Percentiles rank a stretch among this genome's conserved stretches.
phyloP scores from a whole-genome alignment of 164 flowering plant genomes.

The Malania oleifera region DNA sequence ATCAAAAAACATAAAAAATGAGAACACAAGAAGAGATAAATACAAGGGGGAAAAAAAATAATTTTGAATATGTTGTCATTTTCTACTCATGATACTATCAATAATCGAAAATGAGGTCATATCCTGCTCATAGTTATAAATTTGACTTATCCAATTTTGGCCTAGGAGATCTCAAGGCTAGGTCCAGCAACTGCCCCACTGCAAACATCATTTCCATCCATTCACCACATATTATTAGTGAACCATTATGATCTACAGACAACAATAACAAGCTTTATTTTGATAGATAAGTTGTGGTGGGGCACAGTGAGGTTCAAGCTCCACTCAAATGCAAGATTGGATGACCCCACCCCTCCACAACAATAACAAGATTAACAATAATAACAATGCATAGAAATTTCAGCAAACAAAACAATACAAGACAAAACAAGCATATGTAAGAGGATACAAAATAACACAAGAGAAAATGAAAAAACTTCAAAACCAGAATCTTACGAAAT shows the following conservation, averaged over 20 bases:
- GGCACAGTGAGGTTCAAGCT: too few species aligned
- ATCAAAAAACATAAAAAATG: neutral
- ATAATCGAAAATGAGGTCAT: neutral
- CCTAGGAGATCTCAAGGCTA: neutral
- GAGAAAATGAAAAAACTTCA: neutral
- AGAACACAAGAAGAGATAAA: neutral
- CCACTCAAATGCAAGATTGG: too few species aligned
- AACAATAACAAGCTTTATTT: too few species aligned
- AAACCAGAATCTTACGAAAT: slow-evolving; percentile 34
- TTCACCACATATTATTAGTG: neutral
- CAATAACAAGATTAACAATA: too few species aligned
- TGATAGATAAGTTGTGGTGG: too few species aligned
- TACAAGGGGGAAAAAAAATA: neutral
- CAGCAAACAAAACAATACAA: too few species aligned
- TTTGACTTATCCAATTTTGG: neutral
- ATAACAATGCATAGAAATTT: too few species aligned
- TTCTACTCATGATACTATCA: neutral
- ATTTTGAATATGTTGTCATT: neutral
- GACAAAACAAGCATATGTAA: too few species aligned
- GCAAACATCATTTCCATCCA: neutral
- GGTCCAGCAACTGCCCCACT: neutral
- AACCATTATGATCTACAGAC: neutral
- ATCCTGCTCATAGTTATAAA: neutral
- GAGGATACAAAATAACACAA: neutral
- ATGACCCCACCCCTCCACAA: too few species aligned